These are phyloP conservation scores for Haplosporangium sp. DNA, from an alignment of 371 early-diverging fungal species.

Conservation along the genomic window DNA sequence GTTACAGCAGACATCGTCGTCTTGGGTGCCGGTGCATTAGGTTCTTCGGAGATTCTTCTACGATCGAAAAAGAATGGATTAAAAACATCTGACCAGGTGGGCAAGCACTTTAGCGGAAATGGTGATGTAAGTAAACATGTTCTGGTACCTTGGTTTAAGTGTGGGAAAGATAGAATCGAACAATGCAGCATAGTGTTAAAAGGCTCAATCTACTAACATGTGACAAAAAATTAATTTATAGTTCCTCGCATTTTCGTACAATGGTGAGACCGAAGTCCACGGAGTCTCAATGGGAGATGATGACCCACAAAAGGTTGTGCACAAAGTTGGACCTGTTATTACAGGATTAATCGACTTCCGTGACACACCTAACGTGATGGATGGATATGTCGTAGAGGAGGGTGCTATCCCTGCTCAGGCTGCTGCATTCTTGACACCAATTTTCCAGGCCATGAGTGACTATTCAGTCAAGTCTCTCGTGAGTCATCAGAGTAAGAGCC, in stretches of 20 bases:
- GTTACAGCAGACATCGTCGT: conserved; percentile 59
- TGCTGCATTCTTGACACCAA: conserved; percentile 20
- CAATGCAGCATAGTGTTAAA: neutral
- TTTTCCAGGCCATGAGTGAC: conserved; percentile 42
- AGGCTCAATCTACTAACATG: neutral
- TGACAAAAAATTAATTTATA: conserved; percentile 10
- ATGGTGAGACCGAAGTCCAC: conserved; percentile 47
- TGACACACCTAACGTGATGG: conserved; percentile 48
- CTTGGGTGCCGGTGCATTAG: conserved; percentile 56
- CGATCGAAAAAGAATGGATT: conserved; percentile 52
- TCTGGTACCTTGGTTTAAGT: neutral
- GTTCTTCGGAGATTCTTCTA: conserved; percentile 54
- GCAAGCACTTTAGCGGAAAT: conserved; percentile 58
- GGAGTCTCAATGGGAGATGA: conserved; percentile 53
- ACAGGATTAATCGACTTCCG: conserved; percentile 60
- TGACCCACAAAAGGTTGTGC: conserved; percentile 29
- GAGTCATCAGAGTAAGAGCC: conserved; percentile 22
- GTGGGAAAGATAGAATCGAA: neutral
- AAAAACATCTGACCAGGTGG: conserved; percentile 39
- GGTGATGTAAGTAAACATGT: conserved; percentile 55
- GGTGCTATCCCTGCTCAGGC: conserved; percentile 55
- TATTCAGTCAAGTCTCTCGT: conserved; percentile 31
- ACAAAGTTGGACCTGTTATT: conserved; percentile 57
- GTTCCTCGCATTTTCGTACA: conserved; percentile 52
- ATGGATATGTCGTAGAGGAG: conserved; percentile 60